A percentile compares a stretch with the other conserved stretches of the same genome.
phyloP scores from a whole-genome alignment of 2,329 filamentous ascomycete genomes.

The Colletotrichum incanum region DNA sequence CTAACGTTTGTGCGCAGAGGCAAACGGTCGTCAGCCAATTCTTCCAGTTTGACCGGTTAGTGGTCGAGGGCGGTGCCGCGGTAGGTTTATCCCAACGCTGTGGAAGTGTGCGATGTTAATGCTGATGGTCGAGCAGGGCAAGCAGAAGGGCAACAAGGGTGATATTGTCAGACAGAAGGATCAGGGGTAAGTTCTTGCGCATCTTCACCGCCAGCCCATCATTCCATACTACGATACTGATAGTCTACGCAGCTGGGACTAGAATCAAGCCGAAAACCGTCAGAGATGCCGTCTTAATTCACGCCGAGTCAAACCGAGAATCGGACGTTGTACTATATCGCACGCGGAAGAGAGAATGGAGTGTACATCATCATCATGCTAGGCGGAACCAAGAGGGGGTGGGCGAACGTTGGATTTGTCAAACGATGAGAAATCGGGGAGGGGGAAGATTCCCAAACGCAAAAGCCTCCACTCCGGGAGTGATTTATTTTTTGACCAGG shows the following conservation, averaged over 20 bases:
- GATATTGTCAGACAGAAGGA: conserved; percentile 84
- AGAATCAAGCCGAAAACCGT: neutral
- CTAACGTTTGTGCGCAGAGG: conserved; percentile 71
- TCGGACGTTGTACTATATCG: conserved; percentile 29
- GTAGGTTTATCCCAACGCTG: conserved; percentile 63
- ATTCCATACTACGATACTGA: neutral
- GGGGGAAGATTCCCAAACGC: neutral
- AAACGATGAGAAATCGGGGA: neutral
- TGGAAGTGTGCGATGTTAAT: neutral
- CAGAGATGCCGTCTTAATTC: neutral
- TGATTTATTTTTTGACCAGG: neutral
- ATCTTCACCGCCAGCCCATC: too few relatives aligned
- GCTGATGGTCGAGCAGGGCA: conserved; percentile 67
- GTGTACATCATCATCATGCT: conserved; percentile 23
- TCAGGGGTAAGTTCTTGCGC: conserved; percentile 72
- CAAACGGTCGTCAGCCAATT: conserved; percentile 97
- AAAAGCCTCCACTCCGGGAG: conserved; percentile 29
- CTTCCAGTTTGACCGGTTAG: conserved; percentile 91
- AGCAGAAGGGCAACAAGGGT: conserved; percentile 77
- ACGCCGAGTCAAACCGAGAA: neutral
- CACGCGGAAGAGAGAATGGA: neutral
- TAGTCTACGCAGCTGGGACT: conserved; percentile 22
- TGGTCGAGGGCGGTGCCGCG: conserved; percentile 89
- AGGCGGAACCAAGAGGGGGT: neutral
- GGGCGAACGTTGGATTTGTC: neutral